Evolutionary conservation across 179 eudicot species (phyloP).

Genomic region (Silene noctiflora): DNA sequence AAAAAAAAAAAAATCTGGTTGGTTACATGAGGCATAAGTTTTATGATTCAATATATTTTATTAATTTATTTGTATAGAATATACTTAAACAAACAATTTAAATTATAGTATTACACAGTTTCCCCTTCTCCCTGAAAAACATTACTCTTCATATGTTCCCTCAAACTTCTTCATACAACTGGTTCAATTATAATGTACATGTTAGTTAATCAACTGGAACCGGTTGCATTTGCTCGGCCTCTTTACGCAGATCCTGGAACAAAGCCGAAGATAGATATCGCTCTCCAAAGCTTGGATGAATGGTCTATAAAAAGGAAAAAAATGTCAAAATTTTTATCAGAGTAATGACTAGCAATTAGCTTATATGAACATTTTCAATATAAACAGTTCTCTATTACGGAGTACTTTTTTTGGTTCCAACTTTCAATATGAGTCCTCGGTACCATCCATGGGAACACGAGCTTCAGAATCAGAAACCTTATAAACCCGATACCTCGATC

Average conservation of each 20-base stretch:
- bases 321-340: constrained; percentile 2
- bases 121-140: background rate
- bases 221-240: constrained; percentile 89
- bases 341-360: background rate
- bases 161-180: background rate
- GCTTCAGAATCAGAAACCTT: background rate
- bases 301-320: constrained; percentile 41
- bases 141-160: background rate
- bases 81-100: background rate
- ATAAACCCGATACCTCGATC: too few relatives aligned
- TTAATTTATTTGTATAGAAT: background rate
- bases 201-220: constrained; percentile 76
- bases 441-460: background rate
- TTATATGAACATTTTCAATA: background rate
- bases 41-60: too few relatives aligned
- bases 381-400: background rate
- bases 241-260: constrained; percentile 74
- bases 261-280: constrained; percentile 81
- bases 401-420: background rate
- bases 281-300: constrained; percentile 91
- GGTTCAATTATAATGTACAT: background rate
- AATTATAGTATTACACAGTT: background rate
- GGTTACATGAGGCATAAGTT: too few relatives aligned
- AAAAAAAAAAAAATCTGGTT: too few relatives aligned
- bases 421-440: background rate